A percentile compares a stretch with the other conserved stretches of the same genome.
These are phyloP conservation scores for Aspergillus sp. DNA, from an alignment of 2,329 filamentous ascomycete genomes.

Conservation along the genomic window DNA sequence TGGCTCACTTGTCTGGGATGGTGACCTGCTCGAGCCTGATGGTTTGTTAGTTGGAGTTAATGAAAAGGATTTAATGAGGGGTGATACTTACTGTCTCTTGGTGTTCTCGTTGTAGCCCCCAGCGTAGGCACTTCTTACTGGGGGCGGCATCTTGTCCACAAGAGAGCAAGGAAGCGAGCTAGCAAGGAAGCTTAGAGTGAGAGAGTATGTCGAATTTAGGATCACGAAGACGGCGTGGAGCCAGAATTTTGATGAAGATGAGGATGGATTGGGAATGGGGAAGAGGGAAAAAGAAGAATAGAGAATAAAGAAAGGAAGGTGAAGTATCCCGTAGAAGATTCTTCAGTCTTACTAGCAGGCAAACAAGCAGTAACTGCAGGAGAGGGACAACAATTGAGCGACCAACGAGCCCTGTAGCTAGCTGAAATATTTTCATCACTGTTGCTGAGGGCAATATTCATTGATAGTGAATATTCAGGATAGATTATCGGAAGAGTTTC, in stretches of 20 bases:
- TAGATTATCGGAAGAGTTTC: no score
- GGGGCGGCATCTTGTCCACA: conserved; percentile 7
- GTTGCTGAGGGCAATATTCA: no score
- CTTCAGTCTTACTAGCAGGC: no score
- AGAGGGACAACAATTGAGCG: no score
- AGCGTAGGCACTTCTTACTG: conserved; percentile 13
- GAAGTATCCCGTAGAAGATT: neutral
- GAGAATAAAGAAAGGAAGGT: neutral
- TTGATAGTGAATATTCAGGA: no score
- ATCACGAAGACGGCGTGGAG: neutral
- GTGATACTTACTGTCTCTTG: conserved; percentile 16
- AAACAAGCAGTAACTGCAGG: no score
- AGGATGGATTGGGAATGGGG: neutral
- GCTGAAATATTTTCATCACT: no score
- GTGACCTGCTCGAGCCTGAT: conserved; percentile 19
- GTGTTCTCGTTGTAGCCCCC: conserved; percentile 20
- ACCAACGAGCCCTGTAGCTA: no score
- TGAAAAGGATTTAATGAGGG: neutral
- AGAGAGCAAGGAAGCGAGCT: neutral
- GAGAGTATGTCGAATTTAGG: no score
- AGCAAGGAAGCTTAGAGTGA: no score
- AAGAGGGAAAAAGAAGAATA: neutral
- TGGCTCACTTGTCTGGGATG: conserved; percentile 28
- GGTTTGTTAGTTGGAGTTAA: neutral
- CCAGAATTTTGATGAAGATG: neutral